These are phyloP conservation scores for Candida sp. DNA, from an alignment of 1,139 yeast genomes.

Conservation along the genomic window DNA sequence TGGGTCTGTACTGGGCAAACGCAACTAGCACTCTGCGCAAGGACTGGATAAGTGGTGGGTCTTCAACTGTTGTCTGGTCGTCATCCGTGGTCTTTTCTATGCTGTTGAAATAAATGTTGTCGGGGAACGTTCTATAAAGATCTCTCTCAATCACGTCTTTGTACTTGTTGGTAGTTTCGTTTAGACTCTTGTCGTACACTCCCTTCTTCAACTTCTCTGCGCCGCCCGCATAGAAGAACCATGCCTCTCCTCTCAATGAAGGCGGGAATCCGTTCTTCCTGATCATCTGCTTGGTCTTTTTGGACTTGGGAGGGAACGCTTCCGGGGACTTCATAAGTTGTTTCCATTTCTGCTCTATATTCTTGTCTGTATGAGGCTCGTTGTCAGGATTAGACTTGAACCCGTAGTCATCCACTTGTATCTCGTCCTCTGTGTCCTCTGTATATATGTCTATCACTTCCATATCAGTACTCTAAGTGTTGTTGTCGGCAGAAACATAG, in stretches of 20 bases:
- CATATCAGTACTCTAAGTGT: background rate
- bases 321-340: background rate
- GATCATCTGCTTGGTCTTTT: constrained; percentile 79
- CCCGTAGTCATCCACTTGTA: background rate
- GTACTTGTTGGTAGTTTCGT: constrained; percentile 68
- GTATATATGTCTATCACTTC: constrained; percentile 2
- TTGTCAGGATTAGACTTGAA: background rate
- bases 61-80: constrained; percentile 24
- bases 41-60: constrained; percentile 69
- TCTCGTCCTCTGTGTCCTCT: background rate
- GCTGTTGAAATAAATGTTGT: constrained; percentile 71
- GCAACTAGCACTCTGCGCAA: constrained; percentile 83
- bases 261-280: constrained; percentile 90
- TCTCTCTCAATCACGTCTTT: constrained; percentile 95
- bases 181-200: constrained; percentile 69
- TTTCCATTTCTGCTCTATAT: constrained; percentile 1
- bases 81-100: background rate
- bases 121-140: constrained; percentile 92
- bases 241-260: constrained; percentile 96
- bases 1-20: constrained; percentile 86
- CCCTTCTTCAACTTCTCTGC: constrained; percentile 75
- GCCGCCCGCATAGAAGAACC: constrained; percentile 98
- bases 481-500: background rate
- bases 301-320: constrained; percentile 84
- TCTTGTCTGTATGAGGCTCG: background rate